Conservation (phyloP, 495 filamentous ascomycete genomes). For the Aspergillus indologenus region DNA sequence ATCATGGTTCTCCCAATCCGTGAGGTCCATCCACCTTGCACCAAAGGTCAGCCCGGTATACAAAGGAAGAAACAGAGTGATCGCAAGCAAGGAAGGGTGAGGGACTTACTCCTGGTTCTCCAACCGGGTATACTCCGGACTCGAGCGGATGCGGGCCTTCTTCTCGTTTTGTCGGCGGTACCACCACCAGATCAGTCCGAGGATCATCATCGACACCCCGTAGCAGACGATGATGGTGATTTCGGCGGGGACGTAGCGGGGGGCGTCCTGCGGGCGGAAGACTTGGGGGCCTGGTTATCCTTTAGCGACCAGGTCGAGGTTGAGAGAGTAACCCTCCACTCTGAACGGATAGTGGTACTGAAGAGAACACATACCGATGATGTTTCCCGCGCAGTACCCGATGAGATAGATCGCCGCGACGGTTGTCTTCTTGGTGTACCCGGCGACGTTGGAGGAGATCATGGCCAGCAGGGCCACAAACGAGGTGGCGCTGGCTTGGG, state of each 20-base stretch:
- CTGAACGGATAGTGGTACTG: too few relatives aligned
- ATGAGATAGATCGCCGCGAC: constrained; percentile 69
- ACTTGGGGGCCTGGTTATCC: constrained; percentile 47
- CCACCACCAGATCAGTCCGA: constrained; percentile 62
- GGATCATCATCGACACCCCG: constrained; percentile 50
- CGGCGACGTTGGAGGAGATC: constrained; percentile 64
- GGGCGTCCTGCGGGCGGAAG: constrained; percentile 57
- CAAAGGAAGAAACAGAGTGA: neutral
- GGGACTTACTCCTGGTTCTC: constrained; percentile 62
- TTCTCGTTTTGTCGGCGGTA: constrained; percentile 57
- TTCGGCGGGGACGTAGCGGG: constrained; percentile 64
- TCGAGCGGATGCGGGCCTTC: constrained; percentile 52
- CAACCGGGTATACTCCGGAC: constrained; percentile 58
- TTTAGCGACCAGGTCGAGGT: neutral
- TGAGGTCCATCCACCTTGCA: constrained; percentile 43
- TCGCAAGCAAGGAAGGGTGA: constrained; percentile 13
- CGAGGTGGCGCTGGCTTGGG: constrained; percentile 53
- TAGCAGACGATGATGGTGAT: constrained; percentile 67
- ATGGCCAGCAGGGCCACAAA: constrained; percentile 48
- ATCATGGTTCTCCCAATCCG: constrained; percentile 49
- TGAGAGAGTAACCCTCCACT: constrained; percentile 12
- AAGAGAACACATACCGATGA: constrained; percentile 51
- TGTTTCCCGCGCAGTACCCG: constrained; percentile 60
- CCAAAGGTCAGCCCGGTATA: neutral
- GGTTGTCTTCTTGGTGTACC: constrained; percentile 75